Conservation (phyloP, 352 stramenopile genomes). For the Phytophthora tubulina region DNA sequence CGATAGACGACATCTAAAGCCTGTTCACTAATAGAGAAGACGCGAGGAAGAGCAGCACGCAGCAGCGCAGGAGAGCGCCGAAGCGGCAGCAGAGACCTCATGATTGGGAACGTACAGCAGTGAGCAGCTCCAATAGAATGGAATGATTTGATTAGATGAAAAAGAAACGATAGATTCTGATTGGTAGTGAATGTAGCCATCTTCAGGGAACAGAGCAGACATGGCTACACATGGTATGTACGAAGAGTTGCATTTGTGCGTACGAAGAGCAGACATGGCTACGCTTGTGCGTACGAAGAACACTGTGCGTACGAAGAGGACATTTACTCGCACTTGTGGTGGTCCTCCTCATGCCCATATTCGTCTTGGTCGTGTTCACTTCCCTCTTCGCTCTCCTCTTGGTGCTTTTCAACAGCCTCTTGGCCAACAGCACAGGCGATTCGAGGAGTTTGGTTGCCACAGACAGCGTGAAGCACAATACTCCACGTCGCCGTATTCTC, state of each 20-base stretch:
- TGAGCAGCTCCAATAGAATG: not conserved
- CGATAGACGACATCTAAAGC: slow-evolving; percentile 44
- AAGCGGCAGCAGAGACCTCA: slow-evolving; percentile 22
- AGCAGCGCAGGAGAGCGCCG: slow-evolving; percentile 1
- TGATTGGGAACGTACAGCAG: not conserved
- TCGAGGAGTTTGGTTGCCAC: slow-evolving; percentile 50
- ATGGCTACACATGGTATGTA: slow-evolving; percentile 15
- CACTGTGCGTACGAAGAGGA: not conserved
- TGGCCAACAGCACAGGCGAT: slow-evolving; percentile 55
- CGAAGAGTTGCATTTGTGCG: slow-evolving; percentile 1
- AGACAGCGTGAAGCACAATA: slow-evolving; percentile 74
- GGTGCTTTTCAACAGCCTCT: not conserved
- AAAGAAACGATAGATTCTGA: slow-evolving; percentile 9
- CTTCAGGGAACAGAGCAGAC: not conserved
- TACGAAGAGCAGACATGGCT: slow-evolving; percentile 1
- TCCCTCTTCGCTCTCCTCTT: not conserved
- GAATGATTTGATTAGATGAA: slow-evolving; percentile 20
- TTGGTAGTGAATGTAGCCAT: slow-evolving; percentile 22
- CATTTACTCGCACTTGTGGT: slow-evolving; percentile 10
- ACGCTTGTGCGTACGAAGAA: not conserved
- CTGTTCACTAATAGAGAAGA: slow-evolving; percentile 7
- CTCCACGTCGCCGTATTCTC: slow-evolving; percentile 65
- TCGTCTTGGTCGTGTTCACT: not conserved
- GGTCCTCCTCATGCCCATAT: not conserved
- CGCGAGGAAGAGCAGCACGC: not conserved